Conservation (phyloP, 1,284 basidiomycete genomes). For the Sporisorium iseilematis-ciliati region DNA sequence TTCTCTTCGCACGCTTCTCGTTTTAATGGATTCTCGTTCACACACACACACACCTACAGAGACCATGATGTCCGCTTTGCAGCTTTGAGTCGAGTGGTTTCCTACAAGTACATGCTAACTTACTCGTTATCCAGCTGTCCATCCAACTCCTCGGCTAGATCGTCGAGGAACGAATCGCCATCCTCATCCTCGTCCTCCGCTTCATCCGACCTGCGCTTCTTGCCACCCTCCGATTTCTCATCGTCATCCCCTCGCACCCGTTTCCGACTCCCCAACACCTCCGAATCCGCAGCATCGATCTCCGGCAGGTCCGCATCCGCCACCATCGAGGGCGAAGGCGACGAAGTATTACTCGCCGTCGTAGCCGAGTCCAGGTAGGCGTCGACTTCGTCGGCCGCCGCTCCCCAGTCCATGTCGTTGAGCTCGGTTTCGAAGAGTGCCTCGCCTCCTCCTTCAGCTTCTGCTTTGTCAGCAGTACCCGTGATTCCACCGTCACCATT, state of each 20-base stretch:
- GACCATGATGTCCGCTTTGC: background rate
- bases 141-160: conserved; percentile 62
- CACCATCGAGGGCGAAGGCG: conserved; percentile 27
- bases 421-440: conserved; percentile 46
- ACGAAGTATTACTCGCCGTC: conserved; percentile 43
- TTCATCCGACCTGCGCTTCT: conserved; percentile 28
- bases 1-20: background rate
- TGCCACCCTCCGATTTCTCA: conserved; percentile 39
- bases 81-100: too few species aligned
- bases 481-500: background rate
- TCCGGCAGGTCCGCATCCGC: conserved; percentile 47
- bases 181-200: conserved; percentile 35
- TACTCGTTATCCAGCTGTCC: conserved; percentile 54
- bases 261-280: conserved; percentile 6
- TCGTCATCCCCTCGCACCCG: conserved; percentile 8
- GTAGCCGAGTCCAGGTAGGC: conserved; percentile 75
- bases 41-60: too few species aligned
- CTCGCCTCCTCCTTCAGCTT: conserved; percentile 12
- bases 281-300: conserved; percentile 8
- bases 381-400: conserved; percentile 86
- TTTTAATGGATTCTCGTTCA: background rate
- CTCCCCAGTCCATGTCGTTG: conserved; percentile 75
- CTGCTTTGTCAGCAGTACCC: background rate
- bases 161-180: conserved; percentile 59
- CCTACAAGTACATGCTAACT: too few species aligned